Conservation (phyloP, 2,329 filamentous ascomycete genomes). For the Nothomitra cinnamomea region DNA sequence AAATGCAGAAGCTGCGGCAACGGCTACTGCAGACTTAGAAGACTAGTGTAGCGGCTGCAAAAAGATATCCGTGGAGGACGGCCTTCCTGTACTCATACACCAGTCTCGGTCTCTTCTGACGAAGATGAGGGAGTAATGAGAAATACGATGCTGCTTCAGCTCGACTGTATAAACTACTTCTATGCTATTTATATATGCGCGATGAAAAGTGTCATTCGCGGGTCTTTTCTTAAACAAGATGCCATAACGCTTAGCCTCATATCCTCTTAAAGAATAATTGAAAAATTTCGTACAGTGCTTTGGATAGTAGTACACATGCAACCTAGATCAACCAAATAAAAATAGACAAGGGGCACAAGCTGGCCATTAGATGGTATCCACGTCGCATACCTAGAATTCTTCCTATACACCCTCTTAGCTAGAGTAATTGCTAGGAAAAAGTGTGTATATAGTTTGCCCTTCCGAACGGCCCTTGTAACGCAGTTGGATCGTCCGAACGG, state of each 20-base stretch:
- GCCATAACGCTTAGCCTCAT: neutral
- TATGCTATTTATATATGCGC: no score
- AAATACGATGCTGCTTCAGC: no score
- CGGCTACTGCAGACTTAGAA: conserved; percentile 13
- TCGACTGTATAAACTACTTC: no score
- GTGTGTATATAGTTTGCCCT: no score
- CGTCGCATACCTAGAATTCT: no score
- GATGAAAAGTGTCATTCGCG: conserved; percentile 1
- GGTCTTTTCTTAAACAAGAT: neutral
- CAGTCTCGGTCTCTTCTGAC: neutral
- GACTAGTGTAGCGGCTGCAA: conserved; percentile 7
- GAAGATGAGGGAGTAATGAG: neutral
- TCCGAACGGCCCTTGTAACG: no score
- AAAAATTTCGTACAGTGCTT: neutral
- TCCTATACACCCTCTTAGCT: no score
- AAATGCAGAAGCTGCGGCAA: conserved; percentile 10
- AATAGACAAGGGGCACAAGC: no score
- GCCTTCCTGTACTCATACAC: neutral
- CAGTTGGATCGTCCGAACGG: no score
- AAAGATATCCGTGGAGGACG: neutral
- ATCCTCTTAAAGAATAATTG: neutral
- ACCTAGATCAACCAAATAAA: neutral
- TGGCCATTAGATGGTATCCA: no score
- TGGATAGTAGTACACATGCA: neutral
- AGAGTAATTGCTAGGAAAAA: no score